These are phyloP conservation scores for Cercospora sojina DNA, from an alignment of 2,329 filamentous ascomycete species.

Conservation along the genomic window DNA sequence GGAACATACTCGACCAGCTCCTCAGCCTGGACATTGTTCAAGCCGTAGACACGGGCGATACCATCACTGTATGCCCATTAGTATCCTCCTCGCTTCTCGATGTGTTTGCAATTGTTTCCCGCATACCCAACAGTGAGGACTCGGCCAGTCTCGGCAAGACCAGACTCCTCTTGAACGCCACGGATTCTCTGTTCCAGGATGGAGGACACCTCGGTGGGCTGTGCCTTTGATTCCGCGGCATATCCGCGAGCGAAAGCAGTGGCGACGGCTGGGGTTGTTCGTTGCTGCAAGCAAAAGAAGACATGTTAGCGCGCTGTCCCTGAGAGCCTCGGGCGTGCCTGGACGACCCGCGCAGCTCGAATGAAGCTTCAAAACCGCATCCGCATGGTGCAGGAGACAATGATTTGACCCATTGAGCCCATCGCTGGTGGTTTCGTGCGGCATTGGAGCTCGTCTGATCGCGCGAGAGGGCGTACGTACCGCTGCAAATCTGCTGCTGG, in stretches of 20 bases:
- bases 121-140: constrained; percentile 98
- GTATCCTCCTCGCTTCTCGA: constrained; percentile 2
- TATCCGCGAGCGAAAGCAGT: constrained; percentile 75
- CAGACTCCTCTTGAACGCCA: constrained; percentile 94
- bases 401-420: constrained; percentile 45
- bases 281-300: constrained; percentile 64
- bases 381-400: constrained; percentile 41
- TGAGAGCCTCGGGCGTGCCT: constrained; percentile 29
- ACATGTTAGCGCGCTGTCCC: constrained; percentile 49
- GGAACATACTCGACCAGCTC: constrained; percentile 89
- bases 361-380: constrained; percentile 37
- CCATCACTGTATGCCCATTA: constrained; percentile 71
- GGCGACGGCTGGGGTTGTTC: constrained; percentile 78
- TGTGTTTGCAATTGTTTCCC: constrained; percentile 10
- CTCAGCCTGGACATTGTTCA: constrained; percentile 99
- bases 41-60: constrained; percentile 99
- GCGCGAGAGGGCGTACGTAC: constrained; percentile 65
- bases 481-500: constrained; percentile 83
- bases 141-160: constrained; percentile 96
- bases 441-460: constrained; percentile 47
- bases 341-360: constrained; percentile 39
- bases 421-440: constrained; percentile 28
- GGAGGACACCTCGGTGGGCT: constrained; percentile 96
- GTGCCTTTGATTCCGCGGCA: constrained; percentile 88
- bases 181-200: constrained; percentile 99